phyloP scores from a whole-genome alignment of 2,329 filamentous ascomycete genomes.

The Simplicillium aogashimaense region DNA sequence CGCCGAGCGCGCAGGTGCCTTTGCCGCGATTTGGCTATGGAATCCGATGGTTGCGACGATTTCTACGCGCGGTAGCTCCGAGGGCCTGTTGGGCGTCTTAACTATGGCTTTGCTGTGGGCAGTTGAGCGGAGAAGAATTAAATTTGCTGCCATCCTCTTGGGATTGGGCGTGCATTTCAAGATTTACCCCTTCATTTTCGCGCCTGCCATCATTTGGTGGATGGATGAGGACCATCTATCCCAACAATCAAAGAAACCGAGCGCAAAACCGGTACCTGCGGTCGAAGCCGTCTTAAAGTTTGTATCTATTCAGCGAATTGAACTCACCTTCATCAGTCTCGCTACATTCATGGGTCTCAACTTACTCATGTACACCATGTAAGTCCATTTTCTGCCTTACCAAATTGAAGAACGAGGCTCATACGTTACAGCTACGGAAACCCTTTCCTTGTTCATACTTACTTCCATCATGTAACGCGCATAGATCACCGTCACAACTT shows the following conservation, averaged over 20 bases:
- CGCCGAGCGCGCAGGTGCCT: conserved; percentile 53
- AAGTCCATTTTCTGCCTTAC: conserved; percentile 21
- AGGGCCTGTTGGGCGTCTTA: conserved; percentile 78
- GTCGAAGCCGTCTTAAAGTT: conserved; percentile 27
- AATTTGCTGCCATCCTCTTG: conserved; percentile 62
- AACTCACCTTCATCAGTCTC: conserved; percentile 55
- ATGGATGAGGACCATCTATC: conserved; percentile 49
- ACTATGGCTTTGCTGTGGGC: conserved; percentile 80
- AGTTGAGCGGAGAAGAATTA: conserved; percentile 50
- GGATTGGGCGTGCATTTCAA: conserved; percentile 92
- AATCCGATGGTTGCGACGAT: conserved; percentile 99
- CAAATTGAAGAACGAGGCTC: not conserved
- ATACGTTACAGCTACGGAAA: conserved; percentile 52
- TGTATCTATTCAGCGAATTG: conserved; percentile 42
- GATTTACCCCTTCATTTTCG: conserved; percentile 98
- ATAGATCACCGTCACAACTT: conserved; percentile 98
- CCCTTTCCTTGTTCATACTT: conserved; percentile 83
- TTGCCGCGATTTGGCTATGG: conserved; percentile 81
- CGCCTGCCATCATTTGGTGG: conserved; percentile 71
- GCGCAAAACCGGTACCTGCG: conserved; percentile 5
- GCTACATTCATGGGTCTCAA: conserved; percentile 68
- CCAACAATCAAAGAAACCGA: conserved; percentile 3
- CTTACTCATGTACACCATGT: conserved; percentile 66
- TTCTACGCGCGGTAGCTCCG: conserved; percentile 87
- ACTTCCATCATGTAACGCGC: conserved; percentile 82